Evolutionary conservation across 345 rosid species (phyloP), one percentile per base, ranked within the genome.

Genomic region (Populus euphratica): DNA sequence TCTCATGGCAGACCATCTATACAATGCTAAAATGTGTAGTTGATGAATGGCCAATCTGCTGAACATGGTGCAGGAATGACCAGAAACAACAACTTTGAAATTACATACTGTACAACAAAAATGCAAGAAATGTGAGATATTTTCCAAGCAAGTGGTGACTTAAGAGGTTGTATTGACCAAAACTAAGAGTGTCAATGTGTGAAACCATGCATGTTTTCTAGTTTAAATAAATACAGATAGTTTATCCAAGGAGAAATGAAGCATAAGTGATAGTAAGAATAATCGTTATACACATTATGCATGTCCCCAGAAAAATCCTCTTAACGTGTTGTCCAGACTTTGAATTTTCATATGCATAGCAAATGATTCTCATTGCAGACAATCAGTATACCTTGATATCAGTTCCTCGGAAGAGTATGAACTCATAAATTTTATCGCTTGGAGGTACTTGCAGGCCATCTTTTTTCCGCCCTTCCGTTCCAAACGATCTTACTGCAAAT

Each of bases 391-490:
- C 80, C 80, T 78, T 78, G 52, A 78, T 78, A 23, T 78, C 80
- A 64, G 47, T 78, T 64, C 80, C 80, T 39, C 80, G 71, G 52
- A 78, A 78, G 70, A 71, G 49, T 33, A 78, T 78, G 64, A 38
- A 78, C 50, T 78, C 80, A 6, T 78, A 78, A n/a, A 78, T 33
- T 44, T 78, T 71, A 33, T 78, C 76, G 49, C 76, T 71, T n/a
- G 80, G 76, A 13, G 80, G 80, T 33, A 78, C 43, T 35, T 78
- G 76, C 2, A 70, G 80, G 1, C 80, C 76, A 64, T 78, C 80
- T 38, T 65, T 78, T 64, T 64, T 78, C 50, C 80, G 75, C 2
- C 80, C 80, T 72, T 78, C 80, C 16, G 80, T 78, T n/a, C 80
- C 80, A 36, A 78, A 78, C 2, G 76, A 78, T 47, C 80, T 65